Evolutionary conservation across 2,329 filamentous ascomycete genomes (phyloP), one percentile per base, ranked within the genome.

Genomic region (Cordyceps pruinosa): DNA sequence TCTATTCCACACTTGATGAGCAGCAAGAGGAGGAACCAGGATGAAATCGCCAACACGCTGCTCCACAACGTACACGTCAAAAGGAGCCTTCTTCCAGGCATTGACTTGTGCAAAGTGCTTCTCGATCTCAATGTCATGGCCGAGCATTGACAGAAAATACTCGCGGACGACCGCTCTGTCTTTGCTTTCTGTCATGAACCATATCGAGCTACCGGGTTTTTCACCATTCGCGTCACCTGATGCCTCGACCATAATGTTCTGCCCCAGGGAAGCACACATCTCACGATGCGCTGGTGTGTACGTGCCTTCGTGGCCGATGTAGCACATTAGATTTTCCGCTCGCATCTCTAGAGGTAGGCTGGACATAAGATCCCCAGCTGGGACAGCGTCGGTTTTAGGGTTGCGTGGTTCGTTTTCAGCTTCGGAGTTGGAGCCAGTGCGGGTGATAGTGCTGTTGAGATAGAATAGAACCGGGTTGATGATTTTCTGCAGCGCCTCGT

Each of bases 121-220:
- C 68, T 99, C 94, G 19, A 97, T 90, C 67, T 97, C 93, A 60
- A 97, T 92, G 65, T 99, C 93, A 67, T 99, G 94, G 1, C 94
- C 94, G 5, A 99, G 79, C 70, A 90, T 89, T 1, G 91, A 96
- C 49, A 95, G 76, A 76, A 95, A 99, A 70, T 96, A 97, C 66
- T 97, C 93, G 0, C 91, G 87, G 2, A 97, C 91, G 4, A 93
- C 80, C 60, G 92, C 87, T 2, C 94, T 86, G 66, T 99, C 94
- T 65, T 94, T 95, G 35, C 86, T 91, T 69, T 97, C 91, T 0
- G 94, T 97, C 94, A 99, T 97, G 69, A 97, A 96, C 94, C 94
- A 99, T 37, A 99, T 83, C 0, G 94, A 97, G 56, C 89, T 96
- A 2, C 94, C 94, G 2, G 88, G 83, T 61, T 85, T 89, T 67